Percentiles rank a stretch among this genome's conserved stretches.
phyloP scores from a whole-genome alignment of 306 rosid genomes.

The Vigna nakashimae region DNA sequence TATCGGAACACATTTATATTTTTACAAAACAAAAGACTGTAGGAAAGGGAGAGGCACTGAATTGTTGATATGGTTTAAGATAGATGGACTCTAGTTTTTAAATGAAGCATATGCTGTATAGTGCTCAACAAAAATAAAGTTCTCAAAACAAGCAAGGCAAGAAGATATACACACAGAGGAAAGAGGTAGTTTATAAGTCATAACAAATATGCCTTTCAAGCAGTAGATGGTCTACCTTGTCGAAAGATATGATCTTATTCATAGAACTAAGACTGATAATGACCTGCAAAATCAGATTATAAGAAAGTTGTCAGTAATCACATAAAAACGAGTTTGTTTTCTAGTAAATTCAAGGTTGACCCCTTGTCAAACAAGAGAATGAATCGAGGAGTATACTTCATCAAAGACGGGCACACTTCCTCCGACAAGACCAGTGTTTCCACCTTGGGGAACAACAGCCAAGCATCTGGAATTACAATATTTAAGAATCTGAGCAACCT shows the following conservation, averaged over 20 bases:
- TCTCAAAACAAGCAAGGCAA: conserved; percentile 27
- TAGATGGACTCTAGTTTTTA: neutral
- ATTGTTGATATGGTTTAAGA: neutral
- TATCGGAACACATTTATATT: neutral
- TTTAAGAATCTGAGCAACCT: conserved; percentile 84
- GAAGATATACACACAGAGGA: conserved; percentile 6
- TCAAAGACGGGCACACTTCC: conserved; percentile 99
- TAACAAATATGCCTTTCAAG: conserved; percentile 38
- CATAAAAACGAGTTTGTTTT: neutral
- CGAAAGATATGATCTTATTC: conserved; percentile 79
- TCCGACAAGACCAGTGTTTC: conserved; percentile 98
- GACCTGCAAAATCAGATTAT: conserved; percentile 71
- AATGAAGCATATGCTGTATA: neutral
- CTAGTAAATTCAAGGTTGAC: neutral
- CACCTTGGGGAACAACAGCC: conserved; percentile 99
- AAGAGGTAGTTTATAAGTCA: conserved; percentile 26
- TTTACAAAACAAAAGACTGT: neutral
- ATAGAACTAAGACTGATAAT: conserved; percentile 76
- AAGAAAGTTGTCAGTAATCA: conserved; percentile 37
- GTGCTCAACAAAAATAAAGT: neutral
- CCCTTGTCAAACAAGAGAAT: conserved; percentile 29
- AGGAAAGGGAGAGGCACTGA: neutral
- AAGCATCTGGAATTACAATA: conserved; percentile 84
- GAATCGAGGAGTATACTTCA: conserved; percentile 62
- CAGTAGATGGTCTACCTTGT: conserved; percentile 68